A percentile compares a stretch with the other conserved stretches of the same genome.
Conservation (phyloP, 192 early-diverging fungal genomes). For the Gorgonomyces haynaldii region DNA sequence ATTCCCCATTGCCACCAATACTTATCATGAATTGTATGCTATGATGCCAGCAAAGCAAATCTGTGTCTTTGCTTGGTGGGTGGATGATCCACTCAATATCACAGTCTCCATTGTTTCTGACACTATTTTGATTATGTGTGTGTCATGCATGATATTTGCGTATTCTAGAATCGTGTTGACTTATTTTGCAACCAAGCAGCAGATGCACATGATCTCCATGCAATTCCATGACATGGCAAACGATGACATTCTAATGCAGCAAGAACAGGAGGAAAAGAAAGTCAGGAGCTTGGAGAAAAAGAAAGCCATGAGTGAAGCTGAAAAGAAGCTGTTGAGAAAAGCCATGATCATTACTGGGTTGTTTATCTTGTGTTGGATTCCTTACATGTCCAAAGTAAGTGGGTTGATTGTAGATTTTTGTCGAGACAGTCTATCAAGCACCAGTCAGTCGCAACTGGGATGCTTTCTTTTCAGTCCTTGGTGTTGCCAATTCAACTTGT, state of each 20-base stretch:
- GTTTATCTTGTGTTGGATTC: conserved; percentile 5
- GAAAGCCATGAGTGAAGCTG: background rate
- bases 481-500: background rate
- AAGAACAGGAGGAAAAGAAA: background rate
- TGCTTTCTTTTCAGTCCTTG: background rate
- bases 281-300: background rate
- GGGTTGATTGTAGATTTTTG: background rate
- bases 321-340: conserved; percentile 1
- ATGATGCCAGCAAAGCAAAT: background rate
- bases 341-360: background rate
- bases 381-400: too few species aligned
- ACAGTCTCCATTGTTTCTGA: background rate
- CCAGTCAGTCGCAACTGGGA: conserved; percentile 2
- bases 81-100: background rate
- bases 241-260: background rate
- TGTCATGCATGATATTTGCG: background rate
- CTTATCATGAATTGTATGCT: background rate
- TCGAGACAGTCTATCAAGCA: background rate
- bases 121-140: background rate
- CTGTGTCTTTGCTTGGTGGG: background rate
- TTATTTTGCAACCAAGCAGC: background rate
- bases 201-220: background rate
- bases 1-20: background rate
- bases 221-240: background rate
- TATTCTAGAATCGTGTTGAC: background rate